phyloP scores from a whole-genome alignment of 2,329 filamentous ascomycete genomes.

The Aureobasidium sp. region DNA sequence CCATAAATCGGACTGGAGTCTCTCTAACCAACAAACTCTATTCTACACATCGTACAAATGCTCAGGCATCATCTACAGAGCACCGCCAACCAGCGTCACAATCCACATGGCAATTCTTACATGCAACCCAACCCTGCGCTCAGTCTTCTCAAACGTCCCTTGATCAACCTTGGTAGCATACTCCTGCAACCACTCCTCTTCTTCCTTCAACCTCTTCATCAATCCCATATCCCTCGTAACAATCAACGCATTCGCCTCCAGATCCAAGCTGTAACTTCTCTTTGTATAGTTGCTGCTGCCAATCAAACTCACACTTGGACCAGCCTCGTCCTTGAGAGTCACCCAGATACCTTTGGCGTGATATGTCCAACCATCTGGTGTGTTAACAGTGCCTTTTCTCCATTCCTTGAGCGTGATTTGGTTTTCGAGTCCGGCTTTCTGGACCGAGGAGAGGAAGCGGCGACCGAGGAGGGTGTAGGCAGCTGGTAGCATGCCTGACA shows the following conservation, averaged over 20 bases:
- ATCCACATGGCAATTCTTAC: slow-evolving; percentile 92
- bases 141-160: slow-evolving; percentile 70
- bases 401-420: slow-evolving; percentile 76
- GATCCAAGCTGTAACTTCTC: slow-evolving; percentile 81
- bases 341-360: slow-evolving; percentile 96
- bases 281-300: slow-evolving; percentile 96
- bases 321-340: slow-evolving; percentile 47
- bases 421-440: slow-evolving; percentile 42
- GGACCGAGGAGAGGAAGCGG: slow-evolving; percentile 62
- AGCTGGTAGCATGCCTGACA: slow-evolving; percentile 82
- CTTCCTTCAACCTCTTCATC: slow-evolving; percentile 63
- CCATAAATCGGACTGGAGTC: too few species aligned
- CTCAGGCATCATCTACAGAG: slow-evolving; percentile 47
- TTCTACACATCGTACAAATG: neutral
- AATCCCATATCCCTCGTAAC: slow-evolving; percentile 68
- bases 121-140: slow-evolving; percentile 75
- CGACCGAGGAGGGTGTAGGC: slow-evolving; percentile 86
- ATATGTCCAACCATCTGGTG: slow-evolving; percentile 88
- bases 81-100: slow-evolving; percentile 75
- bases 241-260: slow-evolving; percentile 82
- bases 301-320: slow-evolving; percentile 71
- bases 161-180: slow-evolving; percentile 60
- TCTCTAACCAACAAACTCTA: neutral
- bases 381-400: slow-evolving; percentile 70
- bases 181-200: slow-evolving; percentile 72